Evolutionary conservation across 148 eudicot genomes (phyloP), one percentile per base, ranked within the genome.

Genomic region (Chenopodium album): DNA sequence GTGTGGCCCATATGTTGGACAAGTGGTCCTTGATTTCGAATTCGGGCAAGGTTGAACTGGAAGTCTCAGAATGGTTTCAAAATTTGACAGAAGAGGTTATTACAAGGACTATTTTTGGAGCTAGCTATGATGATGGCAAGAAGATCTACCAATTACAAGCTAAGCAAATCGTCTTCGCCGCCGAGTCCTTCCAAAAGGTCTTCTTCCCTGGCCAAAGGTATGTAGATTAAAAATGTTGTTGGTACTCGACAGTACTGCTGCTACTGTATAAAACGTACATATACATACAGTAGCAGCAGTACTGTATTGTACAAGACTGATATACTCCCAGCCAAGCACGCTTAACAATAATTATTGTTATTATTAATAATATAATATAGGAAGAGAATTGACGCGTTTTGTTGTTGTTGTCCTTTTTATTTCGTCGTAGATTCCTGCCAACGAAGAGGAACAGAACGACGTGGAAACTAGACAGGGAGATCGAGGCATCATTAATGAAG

Each of bases 181-280:
- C 90, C 9, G 92, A 85, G 66, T 90, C 92, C 46, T 91, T 84
- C 32, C 85, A 86, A 71, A 90, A 90, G 76, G 94, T 91, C 63
- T 85, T 83, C 84, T 47, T 91, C 60, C 94, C 94, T 0, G 94
- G 94, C 9, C 81, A 87, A 80, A 85, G 89, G 94, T 91, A 84
- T 2, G 47, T 32, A 41, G 7, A 41, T 41, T 41, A 41, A 6
- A 41, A 41, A 6, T 50, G 3, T 37, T 37, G 1, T 50, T 26
- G 13, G 60, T 19, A 17, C n/a, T 56, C 62, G 22, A 14, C 5
- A 12, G 7, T 56, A 56, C 22, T 56, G 62, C 17, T 56, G 22
- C 62, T 56, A 3, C 62, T 50, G 44, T 41, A 41, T 1, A 41
- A 41, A 37, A 37, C 7, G 7, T 6, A 41, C 8, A 5, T 41